A percentile compares a stretch with the other conserved stretches of the same genome.
These are phyloP conservation scores for Epichloe sibirici DNA, from an alignment of 2,329 filamentous ascomycete species.

Conservation along the genomic window DNA sequence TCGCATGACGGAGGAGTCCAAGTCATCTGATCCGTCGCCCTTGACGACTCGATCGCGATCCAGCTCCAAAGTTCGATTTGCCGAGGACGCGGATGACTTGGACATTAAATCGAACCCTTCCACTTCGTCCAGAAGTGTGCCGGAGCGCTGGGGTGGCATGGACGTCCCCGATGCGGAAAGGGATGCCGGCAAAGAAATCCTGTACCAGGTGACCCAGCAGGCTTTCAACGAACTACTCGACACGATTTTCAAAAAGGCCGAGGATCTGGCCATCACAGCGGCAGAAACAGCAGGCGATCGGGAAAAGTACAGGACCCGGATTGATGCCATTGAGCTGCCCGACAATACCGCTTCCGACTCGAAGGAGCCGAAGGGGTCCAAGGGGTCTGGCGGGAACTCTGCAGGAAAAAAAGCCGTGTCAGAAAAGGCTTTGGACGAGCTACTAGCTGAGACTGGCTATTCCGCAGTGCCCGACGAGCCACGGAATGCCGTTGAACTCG, in stretches of 20 bases:
- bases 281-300: constrained; percentile 50
- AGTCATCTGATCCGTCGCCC: constrained; percentile 23
- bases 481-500: constrained; percentile 22
- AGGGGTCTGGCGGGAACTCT: neutral
- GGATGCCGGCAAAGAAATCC: constrained; percentile 75
- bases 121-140: constrained; percentile 58
- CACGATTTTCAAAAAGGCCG: constrained; percentile 67
- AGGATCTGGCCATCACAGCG: constrained; percentile 61
- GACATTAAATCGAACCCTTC: constrained; percentile 61
- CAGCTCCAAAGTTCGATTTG: constrained; percentile 68
- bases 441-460: constrained; percentile 35
- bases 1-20: constrained; percentile 27
- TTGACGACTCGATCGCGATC: constrained; percentile 41
- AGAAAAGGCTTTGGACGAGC: constrained; percentile 20
- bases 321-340: constrained; percentile 27
- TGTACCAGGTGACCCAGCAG: constrained; percentile 86
- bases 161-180: constrained; percentile 69
- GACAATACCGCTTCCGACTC: constrained; percentile 10
- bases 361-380: neutral
- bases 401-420: neutral
- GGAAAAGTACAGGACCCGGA: constrained; percentile 38
- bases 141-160: constrained; percentile 66
- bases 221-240: constrained; percentile 86
- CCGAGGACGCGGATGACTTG: constrained; percentile 56
- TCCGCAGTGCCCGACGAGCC: constrained; percentile 22